Conservation (phyloP, 768 basidiomycete species). For the Astraeus odoratus region DNA sequence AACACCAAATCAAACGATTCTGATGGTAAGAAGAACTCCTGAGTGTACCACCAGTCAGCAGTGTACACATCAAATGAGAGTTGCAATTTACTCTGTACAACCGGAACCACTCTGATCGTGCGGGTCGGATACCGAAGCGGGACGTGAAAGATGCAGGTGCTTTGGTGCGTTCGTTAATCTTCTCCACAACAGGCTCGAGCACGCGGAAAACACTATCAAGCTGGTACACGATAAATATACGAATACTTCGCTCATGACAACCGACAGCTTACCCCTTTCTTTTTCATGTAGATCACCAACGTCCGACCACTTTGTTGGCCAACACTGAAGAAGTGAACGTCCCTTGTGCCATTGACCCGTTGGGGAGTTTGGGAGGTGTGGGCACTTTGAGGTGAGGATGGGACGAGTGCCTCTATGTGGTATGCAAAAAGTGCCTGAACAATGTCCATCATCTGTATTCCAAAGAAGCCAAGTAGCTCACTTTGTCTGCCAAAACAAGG, state of each 20-base stretch:
- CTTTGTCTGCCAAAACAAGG: slow-evolving; percentile 91
- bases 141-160: slow-evolving; percentile 65
- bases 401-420: slow-evolving; percentile 93
- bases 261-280: slow-evolving; percentile 63
- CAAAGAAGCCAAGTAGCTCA: slow-evolving; percentile 14
- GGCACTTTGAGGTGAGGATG: slow-evolving; percentile 65
- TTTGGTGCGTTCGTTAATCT: slow-evolving; percentile 72
- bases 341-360: slow-evolving; percentile 82
- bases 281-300: slow-evolving; percentile 92
- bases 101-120: slow-evolving; percentile 92
- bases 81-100: slow-evolving; percentile 56
- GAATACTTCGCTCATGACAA: slow-evolving; percentile 8
- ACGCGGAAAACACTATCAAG: slow-evolving; percentile 94
- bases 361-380: slow-evolving; percentile 78
- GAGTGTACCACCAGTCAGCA: not conserved
- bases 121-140: slow-evolving; percentile 69
- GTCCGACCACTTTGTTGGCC: slow-evolving; percentile 84
- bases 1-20: slow-evolving; percentile 90
- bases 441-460: not conserved
- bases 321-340: slow-evolving; percentile 94
- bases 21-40: slow-evolving; percentile 89
- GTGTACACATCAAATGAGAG: not conserved
- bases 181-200: slow-evolving; percentile 91
- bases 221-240: slow-evolving; percentile 21
- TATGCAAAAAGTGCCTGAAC: slow-evolving; percentile 81